Evolutionary conservation across 768 basidiomycete genomes (phyloP), one percentile per base, ranked within the genome.

Genomic region (Xerocomus potaroensis): DNA sequence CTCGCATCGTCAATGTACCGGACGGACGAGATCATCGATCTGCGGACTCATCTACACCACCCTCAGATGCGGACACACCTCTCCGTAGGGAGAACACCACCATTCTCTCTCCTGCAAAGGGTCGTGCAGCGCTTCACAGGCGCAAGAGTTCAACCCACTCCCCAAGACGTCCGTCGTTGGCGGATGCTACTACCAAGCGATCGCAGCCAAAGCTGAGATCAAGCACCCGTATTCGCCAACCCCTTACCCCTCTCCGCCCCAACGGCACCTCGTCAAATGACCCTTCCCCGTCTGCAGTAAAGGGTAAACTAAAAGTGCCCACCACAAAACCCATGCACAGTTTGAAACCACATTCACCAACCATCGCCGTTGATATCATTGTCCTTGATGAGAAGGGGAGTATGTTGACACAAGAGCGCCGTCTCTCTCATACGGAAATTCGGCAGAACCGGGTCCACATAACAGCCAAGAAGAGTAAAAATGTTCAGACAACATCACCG

Each of bases 331-430:
- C 45, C 24, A 27, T 60, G 30, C 49, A 57, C 3, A 68, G 64
- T 40, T 49, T 73, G 58, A 69, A 64, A 60, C 67, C 73, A 7
- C 67, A 68, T 32, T 69, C 74, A 1, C 76, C 79, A 1, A 62
- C 77, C 16, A 73, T 87, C 11, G 72, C 80, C 32, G 69, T 87
- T 41, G 83, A 89, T 37, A 88, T 90, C 41, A 68, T 81, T 30
- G 69, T 85, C 29, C 45, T 88, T 19, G 86, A 90, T 60, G 73
- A 76, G 24, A 59, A 69, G 24, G 87, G 87, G 11, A 70, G 63
- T 41, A 77, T 70, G 27, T 49, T 89, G 35, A 76, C 73, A 45
- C 74, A 79, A 57, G 87, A 89, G 61, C 69, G 74, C 49, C 71
- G 87, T 45, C 69, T 80, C 9, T 80, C 81, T 4, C 69, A 72